Conservation (phyloP, 2,329 filamentous ascomycete species). For the Cadophora luteo-olivacea region DNA sequence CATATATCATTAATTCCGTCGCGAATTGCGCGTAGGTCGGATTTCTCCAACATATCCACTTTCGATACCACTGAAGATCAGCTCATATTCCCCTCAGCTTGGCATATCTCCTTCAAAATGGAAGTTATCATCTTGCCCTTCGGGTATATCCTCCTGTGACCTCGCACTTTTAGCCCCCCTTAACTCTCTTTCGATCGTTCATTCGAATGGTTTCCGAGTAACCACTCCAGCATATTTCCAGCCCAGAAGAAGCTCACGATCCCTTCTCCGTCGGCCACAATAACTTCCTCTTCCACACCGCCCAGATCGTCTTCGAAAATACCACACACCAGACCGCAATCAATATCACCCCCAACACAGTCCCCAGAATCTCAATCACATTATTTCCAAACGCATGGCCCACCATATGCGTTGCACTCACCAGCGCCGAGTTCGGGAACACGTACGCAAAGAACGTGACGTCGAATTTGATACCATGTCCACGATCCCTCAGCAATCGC, state of each 20-base stretch:
- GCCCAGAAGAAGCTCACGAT: not conserved
- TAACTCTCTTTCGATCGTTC: too few species aligned
- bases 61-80: too few species aligned
- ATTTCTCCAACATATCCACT: too few species aligned
- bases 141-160: too few species aligned
- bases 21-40: too few species aligned
- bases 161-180: too few species aligned
- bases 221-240: not conserved
- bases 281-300: conserved; percentile 8
- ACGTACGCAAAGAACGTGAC: conserved; percentile 17
- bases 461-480: conserved; percentile 2
- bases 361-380: conserved; percentile 11
- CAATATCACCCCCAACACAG: conserved; percentile 7
- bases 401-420: conserved; percentile 14
- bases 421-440: conserved; percentile 14
- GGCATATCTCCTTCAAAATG: too few species aligned
- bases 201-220: not conserved
- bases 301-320: conserved; percentile 10
- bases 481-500: not conserved
- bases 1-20: too few species aligned
- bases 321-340: conserved; percentile 10
- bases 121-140: too few species aligned
- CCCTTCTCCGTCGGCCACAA: conserved; percentile 11
- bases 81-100: too few species aligned
- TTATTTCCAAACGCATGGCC: conserved; percentile 3